Percentiles rank a stretch among this genome's conserved stretches.
Conservation (phyloP, 805 yeast genomes). For the Teunomyces cretensis region DNA sequence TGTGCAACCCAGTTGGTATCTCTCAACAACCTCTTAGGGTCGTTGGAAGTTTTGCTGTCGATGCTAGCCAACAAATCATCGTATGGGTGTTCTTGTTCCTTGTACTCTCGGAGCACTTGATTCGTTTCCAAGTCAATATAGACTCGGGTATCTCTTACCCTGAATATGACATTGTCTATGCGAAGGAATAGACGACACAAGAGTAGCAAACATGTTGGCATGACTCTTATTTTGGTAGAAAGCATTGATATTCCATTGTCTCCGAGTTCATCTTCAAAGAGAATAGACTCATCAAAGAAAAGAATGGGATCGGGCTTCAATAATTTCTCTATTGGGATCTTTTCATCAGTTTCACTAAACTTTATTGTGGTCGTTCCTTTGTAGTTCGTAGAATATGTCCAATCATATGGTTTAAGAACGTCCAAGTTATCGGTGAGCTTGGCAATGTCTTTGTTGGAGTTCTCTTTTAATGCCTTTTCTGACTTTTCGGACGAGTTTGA, state of each 20-base stretch:
- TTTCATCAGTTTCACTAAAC: constrained; percentile 19
- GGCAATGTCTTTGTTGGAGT: constrained; percentile 27
- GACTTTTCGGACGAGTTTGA: constrained; percentile 19
- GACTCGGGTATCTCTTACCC: constrained; percentile 82
- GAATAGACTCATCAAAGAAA: constrained; percentile 82
- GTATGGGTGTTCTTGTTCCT: constrained; percentile 50
- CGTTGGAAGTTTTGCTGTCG: constrained; percentile 19
- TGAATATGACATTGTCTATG: constrained; percentile 84
- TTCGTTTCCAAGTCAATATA: constrained; percentile 73
- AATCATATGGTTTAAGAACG: constrained; percentile 82
- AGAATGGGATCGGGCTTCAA: constrained; percentile 78
- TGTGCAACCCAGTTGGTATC: constrained; percentile 73
- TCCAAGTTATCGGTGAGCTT: constrained; percentile 47
- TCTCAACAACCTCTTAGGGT: constrained; percentile 54
- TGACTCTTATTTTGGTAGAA: constrained; percentile 80
- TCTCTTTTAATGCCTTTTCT: constrained; percentile 26
- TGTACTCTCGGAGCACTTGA: constrained; percentile 71
- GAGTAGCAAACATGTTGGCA: constrained; percentile 75
- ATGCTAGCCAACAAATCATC: constrained; percentile 28
- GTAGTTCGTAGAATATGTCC: constrained; percentile 90
- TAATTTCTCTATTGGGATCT: constrained; percentile 71
- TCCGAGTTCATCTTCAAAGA: constrained; percentile 93
- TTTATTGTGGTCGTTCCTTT: constrained; percentile 52
- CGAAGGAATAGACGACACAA: constrained; percentile 78
- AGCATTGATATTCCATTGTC: constrained; percentile 89